Evolutionary conservation across 2,329 filamentous ascomycete species (phyloP).

Genomic region (Talaromyces marneffei): DNA sequence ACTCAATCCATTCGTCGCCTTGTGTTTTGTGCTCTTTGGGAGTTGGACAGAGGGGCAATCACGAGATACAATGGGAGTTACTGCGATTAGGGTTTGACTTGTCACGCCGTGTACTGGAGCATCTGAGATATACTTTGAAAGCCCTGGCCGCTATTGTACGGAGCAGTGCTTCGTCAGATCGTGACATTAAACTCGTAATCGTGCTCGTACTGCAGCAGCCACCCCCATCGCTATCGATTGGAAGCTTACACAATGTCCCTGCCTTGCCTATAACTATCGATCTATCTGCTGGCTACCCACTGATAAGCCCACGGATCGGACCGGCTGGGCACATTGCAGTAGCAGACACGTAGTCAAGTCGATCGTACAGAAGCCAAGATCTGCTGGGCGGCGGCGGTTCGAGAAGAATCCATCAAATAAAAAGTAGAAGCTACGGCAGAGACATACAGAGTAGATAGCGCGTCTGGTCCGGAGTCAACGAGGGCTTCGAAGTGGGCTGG

Average conservation of each 20-base stretch:
- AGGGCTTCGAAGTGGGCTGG: not conserved
- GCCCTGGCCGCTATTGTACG: not conserved
- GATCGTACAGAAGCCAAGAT: not conserved
- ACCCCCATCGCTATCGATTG: too few species aligned
- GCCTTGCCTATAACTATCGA: not conserved
- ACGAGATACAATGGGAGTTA: not conserved
- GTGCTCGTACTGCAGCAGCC: not conserved
- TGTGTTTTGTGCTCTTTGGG: not conserved
- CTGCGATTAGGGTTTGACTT: not conserved
- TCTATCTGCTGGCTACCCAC: not conserved
- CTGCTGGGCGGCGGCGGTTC: not conserved
- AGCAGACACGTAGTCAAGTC: not conserved
- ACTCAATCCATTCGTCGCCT: not conserved
- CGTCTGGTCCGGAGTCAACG: too few species aligned
- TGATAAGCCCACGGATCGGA: slow-evolving; percentile 1
- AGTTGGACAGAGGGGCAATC: not conserved
- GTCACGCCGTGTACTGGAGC: not conserved
- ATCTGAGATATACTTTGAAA: not conserved
- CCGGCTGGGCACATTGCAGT: not conserved
- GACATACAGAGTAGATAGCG: too few species aligned
- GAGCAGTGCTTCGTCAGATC: not conserved
- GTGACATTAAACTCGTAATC: not conserved
- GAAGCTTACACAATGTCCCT: too few species aligned
- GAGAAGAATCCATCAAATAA: not conserved
- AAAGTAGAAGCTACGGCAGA: not conserved